A percentile compares a stretch with the other conserved stretches of the same genome.
These are phyloP conservation scores for Malassezia japonica DNA, from an alignment of 1,284 basidiomycete species.

Conservation along the genomic window DNA sequence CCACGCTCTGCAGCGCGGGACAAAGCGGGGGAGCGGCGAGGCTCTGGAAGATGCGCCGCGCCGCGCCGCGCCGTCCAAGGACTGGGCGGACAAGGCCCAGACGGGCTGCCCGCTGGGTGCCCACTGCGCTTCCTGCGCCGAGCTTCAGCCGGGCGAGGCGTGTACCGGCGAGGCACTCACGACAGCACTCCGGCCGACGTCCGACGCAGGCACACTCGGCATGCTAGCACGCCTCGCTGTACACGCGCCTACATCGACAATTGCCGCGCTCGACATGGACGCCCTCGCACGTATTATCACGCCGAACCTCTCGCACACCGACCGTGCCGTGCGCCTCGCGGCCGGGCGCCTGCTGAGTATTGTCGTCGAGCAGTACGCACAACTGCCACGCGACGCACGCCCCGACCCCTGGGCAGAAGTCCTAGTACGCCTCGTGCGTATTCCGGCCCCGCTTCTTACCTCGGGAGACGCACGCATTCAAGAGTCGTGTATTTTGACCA, in stretches of 20 bases:
- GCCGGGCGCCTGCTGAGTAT: slow-evolving; percentile 4
- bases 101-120: too few species aligned
- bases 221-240: background rate
- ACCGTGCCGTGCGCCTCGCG: slow-evolving; percentile 8
- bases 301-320: background rate
- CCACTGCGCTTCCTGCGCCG: background rate
- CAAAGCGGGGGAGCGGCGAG: background rate
- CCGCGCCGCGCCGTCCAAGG: background rate
- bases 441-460: background rate
- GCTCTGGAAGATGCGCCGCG: background rate
- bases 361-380: background rate
- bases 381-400: background rate
- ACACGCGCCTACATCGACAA: background rate
- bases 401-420: background rate
- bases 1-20: background rate
- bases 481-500: slow-evolving; percentile 9
- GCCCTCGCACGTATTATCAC: background rate
- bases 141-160: background rate
- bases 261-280: background rate
- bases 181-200: too few species aligned
- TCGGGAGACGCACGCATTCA: background rate
- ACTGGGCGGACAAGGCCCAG: background rate
- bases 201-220: background rate
- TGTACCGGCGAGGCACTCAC: background rate
- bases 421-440: background rate